Base-by-base conservation (phyloP, 441 rosid species). In the Croton setiger region DNA sequence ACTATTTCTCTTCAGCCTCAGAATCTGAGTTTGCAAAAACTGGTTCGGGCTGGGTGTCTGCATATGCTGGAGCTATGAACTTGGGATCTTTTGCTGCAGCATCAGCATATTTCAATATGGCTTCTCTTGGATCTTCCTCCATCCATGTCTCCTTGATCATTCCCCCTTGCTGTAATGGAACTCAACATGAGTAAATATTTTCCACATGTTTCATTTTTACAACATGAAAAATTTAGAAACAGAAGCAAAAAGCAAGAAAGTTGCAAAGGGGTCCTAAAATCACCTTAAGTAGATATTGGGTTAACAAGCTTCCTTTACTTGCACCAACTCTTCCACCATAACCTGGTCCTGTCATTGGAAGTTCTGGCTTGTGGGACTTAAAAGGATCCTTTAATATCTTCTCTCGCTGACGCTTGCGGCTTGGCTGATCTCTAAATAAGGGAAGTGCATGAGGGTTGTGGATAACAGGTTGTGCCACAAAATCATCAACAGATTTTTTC, bases 101-200 rank as follows among this genome's bases (percentile, higher is more conserved):
- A 13, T 95, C 98, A 63, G 99, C 97, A 63, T 84, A 88, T 78
- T 90, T 95, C 75, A 92, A 76, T 72, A 95, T 92, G 27, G 99
- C 99, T 83, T 92, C 99, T 76, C 99, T 88, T 33, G 98, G 98
- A 82, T 95, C 99, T 85, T 92, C 98, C 39, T 95, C 98, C 98
- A 95, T 95, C 99, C 99, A 95, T 35, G 98, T 95, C 83, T 90
- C 99, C 83, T 95, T 95, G 74, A 95, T 88, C 96, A 95, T 83
- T 70, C 99, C 99, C 56, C 99, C 98, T 95, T 95, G 97, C 98
- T 95, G 91, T 79, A 84, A 85, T 53, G 47, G 63, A 58, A 66
- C 58, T 44, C 37, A 71, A 64, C 43, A 70, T 21, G 17, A 20
- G 64, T 79, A 57, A 75, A 73, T 70, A 56, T 52, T 54, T 66